A percentile compares a stretch with the other conserved stretches of the same genome.
Evolutionary conservation across 495 filamentous ascomycete genomes (phyloP).

Genomic region (Podospora sp.): DNA sequence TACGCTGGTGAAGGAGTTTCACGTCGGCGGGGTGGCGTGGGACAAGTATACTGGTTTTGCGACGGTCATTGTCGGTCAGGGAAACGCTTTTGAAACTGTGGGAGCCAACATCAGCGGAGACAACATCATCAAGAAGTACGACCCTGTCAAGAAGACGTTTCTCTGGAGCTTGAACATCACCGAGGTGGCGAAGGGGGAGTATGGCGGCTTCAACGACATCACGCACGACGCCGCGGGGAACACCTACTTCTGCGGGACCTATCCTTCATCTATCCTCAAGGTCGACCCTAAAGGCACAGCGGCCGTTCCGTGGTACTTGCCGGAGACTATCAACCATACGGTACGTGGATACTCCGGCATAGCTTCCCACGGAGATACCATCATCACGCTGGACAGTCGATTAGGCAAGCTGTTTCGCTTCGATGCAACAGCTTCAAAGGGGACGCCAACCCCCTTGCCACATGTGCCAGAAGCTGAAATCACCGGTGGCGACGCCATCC

Average conservation of each 20-base stretch:
- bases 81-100: conserved; percentile 30
- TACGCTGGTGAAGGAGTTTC: conserved; percentile 32
- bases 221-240: conserved; percentile 35
- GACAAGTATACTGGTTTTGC: conserved; percentile 32
- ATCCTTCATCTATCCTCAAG: conserved; percentile 33
- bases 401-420: conserved; percentile 32
- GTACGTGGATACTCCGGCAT: conserved; percentile 33
- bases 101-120: conserved; percentile 36
- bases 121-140: conserved; percentile 34
- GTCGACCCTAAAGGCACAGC: conserved; percentile 28
- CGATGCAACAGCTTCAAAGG: conserved; percentile 26
- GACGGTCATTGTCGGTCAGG: conserved; percentile 34
- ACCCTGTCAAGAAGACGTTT: conserved; percentile 19
- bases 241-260: conserved; percentile 36
- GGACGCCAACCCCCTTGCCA: conserved; percentile 27
- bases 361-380: conserved; percentile 30
- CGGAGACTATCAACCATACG: conserved; percentile 28
- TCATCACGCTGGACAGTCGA: conserved; percentile 31
- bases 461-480: conserved; percentile 23
- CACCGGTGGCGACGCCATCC: conserved; percentile 34
- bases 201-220: conserved; percentile 39
- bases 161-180: conserved; percentile 39
- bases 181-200: conserved; percentile 27
- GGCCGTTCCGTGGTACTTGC: conserved; percentile 31
- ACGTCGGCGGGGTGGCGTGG: conserved; percentile 38